These are phyloP conservation scores for Annulohypoxylon maeteangense DNA, from an alignment of 495 filamentous ascomycete genomes.

Conservation along the genomic window DNA sequence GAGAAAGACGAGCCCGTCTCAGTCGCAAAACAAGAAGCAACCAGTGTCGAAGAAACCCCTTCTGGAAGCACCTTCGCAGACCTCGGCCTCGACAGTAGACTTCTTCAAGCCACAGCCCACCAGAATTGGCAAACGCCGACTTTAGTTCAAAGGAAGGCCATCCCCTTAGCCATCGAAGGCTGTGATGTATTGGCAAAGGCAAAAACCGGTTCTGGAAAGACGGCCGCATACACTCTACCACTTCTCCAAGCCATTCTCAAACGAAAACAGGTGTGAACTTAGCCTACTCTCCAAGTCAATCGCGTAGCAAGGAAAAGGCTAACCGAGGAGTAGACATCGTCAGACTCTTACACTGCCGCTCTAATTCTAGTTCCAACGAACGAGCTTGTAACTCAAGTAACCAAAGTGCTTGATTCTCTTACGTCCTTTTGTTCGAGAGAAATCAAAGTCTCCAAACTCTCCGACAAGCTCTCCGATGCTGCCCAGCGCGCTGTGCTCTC, in stretches of 20 bases:
- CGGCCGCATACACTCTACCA: constrained; percentile 94
- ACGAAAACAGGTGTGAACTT: constrained; percentile 70
- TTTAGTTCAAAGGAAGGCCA: constrained; percentile 83
- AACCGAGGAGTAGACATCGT: constrained; percentile 43
- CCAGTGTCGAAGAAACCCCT: constrained; percentile 32
- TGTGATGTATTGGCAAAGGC: constrained; percentile 91
- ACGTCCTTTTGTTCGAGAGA: constrained; percentile 85
- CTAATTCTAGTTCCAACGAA: constrained; percentile 93
- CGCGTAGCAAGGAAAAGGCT: background rate
- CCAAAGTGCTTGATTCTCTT: constrained; percentile 75
- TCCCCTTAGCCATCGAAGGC: constrained; percentile 89
- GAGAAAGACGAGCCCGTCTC: constrained; percentile 59
- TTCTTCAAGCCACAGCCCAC: constrained; percentile 86
- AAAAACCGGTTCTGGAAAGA: constrained; percentile 95
- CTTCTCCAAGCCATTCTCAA: constrained; percentile 83
- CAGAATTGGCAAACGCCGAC: constrained; percentile 88
- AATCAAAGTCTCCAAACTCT: constrained; percentile 82
- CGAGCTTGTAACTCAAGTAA: constrained; percentile 92
- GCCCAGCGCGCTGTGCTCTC: constrained; percentile 86
- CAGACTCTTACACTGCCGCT: constrained; percentile 62
- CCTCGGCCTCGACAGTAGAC: constrained; percentile 81
- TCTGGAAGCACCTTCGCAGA: constrained; percentile 56
- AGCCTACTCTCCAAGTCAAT: background rate
- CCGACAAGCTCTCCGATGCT: constrained; percentile 85
- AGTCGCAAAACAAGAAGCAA: constrained; percentile 23